Base-by-base conservation (phyloP, 768 basidiomycete genomes). In the Boletus edulis region DNA sequence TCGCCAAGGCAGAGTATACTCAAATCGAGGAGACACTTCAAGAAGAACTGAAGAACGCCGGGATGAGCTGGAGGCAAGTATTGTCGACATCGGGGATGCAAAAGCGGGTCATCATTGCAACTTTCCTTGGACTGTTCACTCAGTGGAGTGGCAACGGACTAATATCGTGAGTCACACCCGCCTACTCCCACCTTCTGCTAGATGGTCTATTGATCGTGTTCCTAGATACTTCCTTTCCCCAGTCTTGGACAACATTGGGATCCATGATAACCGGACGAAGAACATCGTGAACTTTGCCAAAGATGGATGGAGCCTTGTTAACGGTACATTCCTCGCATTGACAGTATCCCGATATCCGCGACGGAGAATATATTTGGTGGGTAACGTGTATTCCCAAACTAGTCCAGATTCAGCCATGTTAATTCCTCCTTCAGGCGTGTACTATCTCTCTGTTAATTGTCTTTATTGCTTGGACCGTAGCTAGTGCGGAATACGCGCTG, bases 1-100 rank as follows among this genome's bases (percentile, higher is more conserved):
- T 85, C 46, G 82, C 81, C 46, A 79, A 80, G 60, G 80, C 82
- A 0, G 83, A 85, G 57, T 83, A 75, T 58, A 71, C 74, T 4
- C 76, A 84, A 67, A 85, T 85, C 55, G 76, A 82, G 64, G 73
- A 75, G 54, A 84, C 83, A 0, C 63, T 85, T 3, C 75, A 79
- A 59, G 22, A 31, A 5, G 63, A 62, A 22, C 32, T 59, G 31
- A 62, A 40, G 15, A 44, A 34, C 6, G 22, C 56, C 2, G 18
- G 18, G 4, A 49, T 38, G 45, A 42, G 17, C 37, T 22, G 20
- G 31, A 56, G 17, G 12, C 46, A 49, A 3, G 5, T 57, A 14
- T 46, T 56, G 4, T 44, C 54, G 2, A 46, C 52, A 0, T 24
- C 52, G 5, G 62, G 59, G 14, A 64, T 61, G 51, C 63, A 51